Conservation (phyloP, 352 stramenopile species). For the Phytopythium vexans region DNA sequence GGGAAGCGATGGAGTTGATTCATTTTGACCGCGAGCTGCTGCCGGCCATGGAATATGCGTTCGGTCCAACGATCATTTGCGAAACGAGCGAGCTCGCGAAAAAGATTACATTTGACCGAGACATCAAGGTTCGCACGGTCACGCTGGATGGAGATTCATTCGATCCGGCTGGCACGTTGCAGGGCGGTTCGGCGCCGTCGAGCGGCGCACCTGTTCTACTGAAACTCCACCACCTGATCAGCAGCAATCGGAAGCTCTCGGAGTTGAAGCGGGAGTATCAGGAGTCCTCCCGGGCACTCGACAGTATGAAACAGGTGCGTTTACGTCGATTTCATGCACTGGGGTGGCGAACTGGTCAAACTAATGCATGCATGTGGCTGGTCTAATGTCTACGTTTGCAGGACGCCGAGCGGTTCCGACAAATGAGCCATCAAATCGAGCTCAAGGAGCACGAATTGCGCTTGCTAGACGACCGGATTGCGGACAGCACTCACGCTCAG, state of each 20-base stretch:
- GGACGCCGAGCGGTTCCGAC: slow-evolving; percentile 70
- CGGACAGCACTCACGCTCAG: slow-evolving; percentile 73
- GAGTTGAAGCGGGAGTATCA: slow-evolving; percentile 71
- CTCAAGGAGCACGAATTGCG: slow-evolving; percentile 81
- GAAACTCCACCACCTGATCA: slow-evolving; percentile 80
- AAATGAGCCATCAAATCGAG: slow-evolving; percentile 74
- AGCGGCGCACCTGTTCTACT: slow-evolving; percentile 73
- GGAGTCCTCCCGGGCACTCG: slow-evolving; percentile 48
- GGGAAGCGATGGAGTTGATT: slow-evolving; percentile 95
- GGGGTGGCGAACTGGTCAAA: background rate
- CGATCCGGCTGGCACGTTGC: slow-evolving; percentile 96
- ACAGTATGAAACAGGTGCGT: slow-evolving; percentile 68
- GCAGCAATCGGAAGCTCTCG: slow-evolving; percentile 56
- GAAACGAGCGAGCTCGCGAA: slow-evolving; percentile 92
- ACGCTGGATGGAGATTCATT: slow-evolving; percentile 98
- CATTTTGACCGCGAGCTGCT: slow-evolving; percentile 95
- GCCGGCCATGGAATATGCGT: slow-evolving; percentile 97
- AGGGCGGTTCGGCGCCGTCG: slow-evolving; percentile 84
- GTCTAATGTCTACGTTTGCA: slow-evolving; percentile 8
- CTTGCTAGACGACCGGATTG: slow-evolving; percentile 78
- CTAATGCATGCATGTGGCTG: slow-evolving; percentile 1
- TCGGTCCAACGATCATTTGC: slow-evolving; percentile 98
- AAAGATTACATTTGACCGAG: slow-evolving; percentile 82
- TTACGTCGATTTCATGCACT: background rate
- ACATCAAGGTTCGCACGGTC: slow-evolving; percentile 96